Evolutionary conservation across 495 filamentous ascomycete species (phyloP).

Genomic region (Apiosordaria backusii): DNA sequence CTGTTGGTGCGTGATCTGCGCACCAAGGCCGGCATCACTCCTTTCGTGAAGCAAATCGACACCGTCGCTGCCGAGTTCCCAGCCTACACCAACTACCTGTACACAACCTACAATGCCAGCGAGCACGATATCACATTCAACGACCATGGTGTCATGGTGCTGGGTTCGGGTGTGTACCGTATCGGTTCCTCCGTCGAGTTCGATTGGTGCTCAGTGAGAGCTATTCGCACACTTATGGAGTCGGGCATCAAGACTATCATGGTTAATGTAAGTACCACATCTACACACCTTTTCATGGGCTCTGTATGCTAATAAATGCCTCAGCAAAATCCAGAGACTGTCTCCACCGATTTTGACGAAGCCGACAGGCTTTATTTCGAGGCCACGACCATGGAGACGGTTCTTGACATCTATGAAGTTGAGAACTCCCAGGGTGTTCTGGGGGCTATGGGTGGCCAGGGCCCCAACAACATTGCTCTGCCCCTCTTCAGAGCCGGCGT

Average conservation of each 20-base stretch:
- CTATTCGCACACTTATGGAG: slow-evolving; percentile 87
- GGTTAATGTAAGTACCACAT: slow-evolving; percentile 60
- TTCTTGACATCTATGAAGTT: slow-evolving; percentile 92
- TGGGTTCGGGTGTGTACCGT: slow-evolving; percentile 95
- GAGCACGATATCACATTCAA: slow-evolving; percentile 82
- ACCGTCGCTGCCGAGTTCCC: slow-evolving; percentile 98
- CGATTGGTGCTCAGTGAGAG: slow-evolving; percentile 98
- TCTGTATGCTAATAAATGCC: slow-evolving; percentile 6
- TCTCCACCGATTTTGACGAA: slow-evolving; percentile 94
- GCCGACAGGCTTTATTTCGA: slow-evolving; percentile 95
- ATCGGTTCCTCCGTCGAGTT: slow-evolving; percentile 98
- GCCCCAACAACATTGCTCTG: slow-evolving; percentile 96
- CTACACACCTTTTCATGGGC: background rate
- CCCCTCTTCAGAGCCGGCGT: slow-evolving; percentile 84
- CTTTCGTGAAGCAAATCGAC: slow-evolving; percentile 96
- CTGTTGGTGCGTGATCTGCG: slow-evolving; percentile 77
- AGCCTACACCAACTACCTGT: slow-evolving; percentile 92
- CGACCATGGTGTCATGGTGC: slow-evolving; percentile 90
- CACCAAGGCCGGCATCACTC: slow-evolving; percentile 78
- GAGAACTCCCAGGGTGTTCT: slow-evolving; percentile 88
- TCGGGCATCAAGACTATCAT: slow-evolving; percentile 93
- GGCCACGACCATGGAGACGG: slow-evolving; percentile 91
- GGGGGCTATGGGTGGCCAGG: slow-evolving; percentile 96
- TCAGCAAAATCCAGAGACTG: slow-evolving; percentile 75
- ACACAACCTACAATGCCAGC: slow-evolving; percentile 89